Base-by-base conservation (phyloP, 176 grass and related monocot genomes). In the Luzula sylvatica region DNA sequence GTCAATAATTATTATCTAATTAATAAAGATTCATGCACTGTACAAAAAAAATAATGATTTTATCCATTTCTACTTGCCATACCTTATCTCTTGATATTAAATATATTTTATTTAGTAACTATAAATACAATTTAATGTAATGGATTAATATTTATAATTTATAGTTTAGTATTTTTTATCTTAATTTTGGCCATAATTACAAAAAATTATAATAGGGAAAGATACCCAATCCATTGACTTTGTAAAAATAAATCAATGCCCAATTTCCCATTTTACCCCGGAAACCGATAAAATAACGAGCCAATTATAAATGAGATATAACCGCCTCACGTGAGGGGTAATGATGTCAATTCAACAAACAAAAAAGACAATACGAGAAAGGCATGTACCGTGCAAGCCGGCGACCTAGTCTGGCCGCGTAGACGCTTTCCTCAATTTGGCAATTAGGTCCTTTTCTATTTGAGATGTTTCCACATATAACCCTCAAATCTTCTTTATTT, bases 371-470 rank as follows among this genome's bases (percentile, higher is more conserved):
- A 35, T 35, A 7, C 9, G 30, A 7, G 30, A 41, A 52, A n/a
- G 62, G 23, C 11, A 28, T 21, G 26, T 40, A 21, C 15, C 52
- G 40, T 61, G 67, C 42, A 49, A 26, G 47, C 57, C 44, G 47
- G 16, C 11, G 58, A 72, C 58, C 20, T 4, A 64, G 69, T 52
- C 58, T 12, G 0, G 6, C 23, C n/a, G 35, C 38, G 6, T 59
- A 19, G 38, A 22, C n/a, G 29, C 18, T 7, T 15, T 21, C 14
- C 3, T 41, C 4, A 1, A 56, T 56, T 17, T n/a, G 4, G 55
- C 12, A 23, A 8, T 13, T n/a, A 56, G 25, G 35, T 41, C 38
- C 38, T 24, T 7, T 63, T 63, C 40, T 15, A 63, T 47, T 63
- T 63, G 1, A 26, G 19, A 47, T 63, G 38, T 59, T 62, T 56